Evolutionary conservation across 2,329 filamentous ascomycete genomes (phyloP).

Genomic region (Lojkania enalia): DNA sequence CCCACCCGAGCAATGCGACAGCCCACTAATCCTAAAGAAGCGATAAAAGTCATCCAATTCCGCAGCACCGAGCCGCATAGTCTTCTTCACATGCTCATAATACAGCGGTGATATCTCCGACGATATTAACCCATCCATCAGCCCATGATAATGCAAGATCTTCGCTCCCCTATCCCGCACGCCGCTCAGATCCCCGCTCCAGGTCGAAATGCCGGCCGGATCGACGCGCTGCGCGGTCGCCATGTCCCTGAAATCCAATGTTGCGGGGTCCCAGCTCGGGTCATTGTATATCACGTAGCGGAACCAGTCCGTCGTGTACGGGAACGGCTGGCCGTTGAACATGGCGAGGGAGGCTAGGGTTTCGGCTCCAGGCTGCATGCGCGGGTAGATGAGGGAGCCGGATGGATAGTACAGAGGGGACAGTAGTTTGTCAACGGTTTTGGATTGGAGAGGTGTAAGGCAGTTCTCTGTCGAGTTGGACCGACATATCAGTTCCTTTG

Average conservation of each 20-base stretch:
- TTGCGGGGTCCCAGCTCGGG: constrained; percentile 47
- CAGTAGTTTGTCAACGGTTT: constrained; percentile 50
- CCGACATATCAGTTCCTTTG: constrained; percentile 45
- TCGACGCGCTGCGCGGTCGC: constrained; percentile 42
- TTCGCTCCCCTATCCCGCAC: constrained; percentile 48
- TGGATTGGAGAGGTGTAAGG: constrained; percentile 50
- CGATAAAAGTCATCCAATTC: constrained; percentile 53
- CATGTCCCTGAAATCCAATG: constrained; percentile 48
- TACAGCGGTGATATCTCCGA: constrained; percentile 52
- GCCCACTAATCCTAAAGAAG: constrained; percentile 57
- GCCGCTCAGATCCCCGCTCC: constrained; percentile 46
- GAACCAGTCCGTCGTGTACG: constrained; percentile 54
- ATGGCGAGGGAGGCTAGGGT: constrained; percentile 41
- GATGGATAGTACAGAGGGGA: constrained; percentile 47
- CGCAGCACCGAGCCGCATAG: constrained; percentile 42
- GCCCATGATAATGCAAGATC: constrained; percentile 53
- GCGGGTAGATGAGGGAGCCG: constrained; percentile 54
- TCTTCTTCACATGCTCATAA: constrained; percentile 53
- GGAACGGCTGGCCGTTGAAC: constrained; percentile 48
- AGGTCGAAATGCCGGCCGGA: constrained; percentile 45
- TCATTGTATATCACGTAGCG: constrained; percentile 54
- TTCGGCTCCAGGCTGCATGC: constrained; percentile 56
- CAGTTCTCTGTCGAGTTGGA: constrained; percentile 45
- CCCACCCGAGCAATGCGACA: constrained; percentile 56
- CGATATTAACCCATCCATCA: constrained; percentile 50